Percentiles rank a stretch among this genome's conserved stretches.
phyloP scores from a whole-genome alignment of 1,284 basidiomycete species.

The Lignosus rhinocerotis region DNA sequence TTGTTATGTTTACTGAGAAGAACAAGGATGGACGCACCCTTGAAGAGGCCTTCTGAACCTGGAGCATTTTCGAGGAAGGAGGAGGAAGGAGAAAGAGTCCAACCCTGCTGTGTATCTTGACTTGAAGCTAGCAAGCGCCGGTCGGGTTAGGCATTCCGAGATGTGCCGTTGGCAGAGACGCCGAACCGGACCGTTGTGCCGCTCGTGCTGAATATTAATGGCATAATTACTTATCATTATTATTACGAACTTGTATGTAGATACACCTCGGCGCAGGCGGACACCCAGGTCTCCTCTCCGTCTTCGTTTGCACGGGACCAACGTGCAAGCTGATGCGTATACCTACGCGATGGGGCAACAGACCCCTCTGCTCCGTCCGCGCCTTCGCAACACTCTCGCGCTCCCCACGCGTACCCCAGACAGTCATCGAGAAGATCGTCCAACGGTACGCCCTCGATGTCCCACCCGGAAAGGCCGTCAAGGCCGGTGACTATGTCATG shows the following conservation, averaged over 20 bases:
- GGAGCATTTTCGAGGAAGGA: constrained; percentile 28
- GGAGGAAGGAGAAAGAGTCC: constrained; percentile 7
- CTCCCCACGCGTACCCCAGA: constrained; percentile 63
- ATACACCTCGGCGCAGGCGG: no score
- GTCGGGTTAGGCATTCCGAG: not conserved
- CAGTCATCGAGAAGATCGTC: constrained; percentile 96
- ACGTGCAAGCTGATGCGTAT: not conserved
- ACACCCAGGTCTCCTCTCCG: no score
- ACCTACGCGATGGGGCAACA: not conserved
- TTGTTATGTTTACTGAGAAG: not conserved
- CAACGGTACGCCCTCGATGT: constrained; percentile 95
- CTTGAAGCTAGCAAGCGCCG: no score
- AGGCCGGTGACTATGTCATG: constrained; percentile 99
- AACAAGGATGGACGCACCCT: constrained; percentile 21
- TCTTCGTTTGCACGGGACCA: no score
- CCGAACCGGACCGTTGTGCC: no score
- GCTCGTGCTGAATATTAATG: no score
- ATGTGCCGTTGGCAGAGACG: not conserved
- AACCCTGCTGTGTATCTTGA: no score
- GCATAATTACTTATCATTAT: no score
- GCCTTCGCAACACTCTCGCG: constrained; percentile 39
- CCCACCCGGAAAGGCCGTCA: constrained; percentile 74
- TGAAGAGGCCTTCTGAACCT: constrained; percentile 33
- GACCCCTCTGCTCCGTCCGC: constrained; percentile 20
- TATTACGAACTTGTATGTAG: no score